Base-by-base conservation (phyloP, 208 protist genomes). In the Crithidia mellificae region DNA sequence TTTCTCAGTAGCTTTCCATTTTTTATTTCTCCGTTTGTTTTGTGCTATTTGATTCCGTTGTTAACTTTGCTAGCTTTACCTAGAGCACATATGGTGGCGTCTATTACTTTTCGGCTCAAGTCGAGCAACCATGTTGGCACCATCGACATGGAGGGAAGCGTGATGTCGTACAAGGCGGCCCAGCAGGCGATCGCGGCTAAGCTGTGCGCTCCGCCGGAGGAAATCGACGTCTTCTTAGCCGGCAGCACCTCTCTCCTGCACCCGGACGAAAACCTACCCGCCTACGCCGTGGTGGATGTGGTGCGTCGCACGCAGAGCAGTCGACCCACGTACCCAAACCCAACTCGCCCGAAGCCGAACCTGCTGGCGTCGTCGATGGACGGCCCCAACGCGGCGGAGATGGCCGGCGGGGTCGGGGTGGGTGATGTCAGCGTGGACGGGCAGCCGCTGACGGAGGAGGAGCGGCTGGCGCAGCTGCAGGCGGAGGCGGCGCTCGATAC, bases 31-130 rank as follows among this genome's bases (percentile, higher is more conserved):
- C n/a, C n/a, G n/a, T n/a, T n/a, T n/a, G n/a, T n/a, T n/a, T n/a
- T n/a, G n/a, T 15, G 12, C 12, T 41, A 15, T 15, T 15, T 41
- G 9, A 41, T 41, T 41, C 36, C 12, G 6, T 41, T 41, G 6
- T 41, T 41, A 38, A 29, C 14, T 41, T 20, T 49, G 8, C 19
- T 22, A 17, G n/a, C 43, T 20, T 22, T 7, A 12, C 11, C 14
- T 9, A 54, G 38, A 68, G 9, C 32, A 12, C 61, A 64, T 19
- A 84, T 83, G 69, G 79, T 85, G 54, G 77, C 80, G 5, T 91
- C 90, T 17, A 92, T 95, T 38, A 95, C 90, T 6, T 95, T 91
- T 67, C 80, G 78, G 49, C 77, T 93, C 49, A 77, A 83, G 49
- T 90, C 85, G 0, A 90, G 87, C 70, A 89, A 84, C 39, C 78